phyloP scores from a whole-genome alignment of 495 filamentous ascomycete species.

The Tuber magnatum region DNA sequence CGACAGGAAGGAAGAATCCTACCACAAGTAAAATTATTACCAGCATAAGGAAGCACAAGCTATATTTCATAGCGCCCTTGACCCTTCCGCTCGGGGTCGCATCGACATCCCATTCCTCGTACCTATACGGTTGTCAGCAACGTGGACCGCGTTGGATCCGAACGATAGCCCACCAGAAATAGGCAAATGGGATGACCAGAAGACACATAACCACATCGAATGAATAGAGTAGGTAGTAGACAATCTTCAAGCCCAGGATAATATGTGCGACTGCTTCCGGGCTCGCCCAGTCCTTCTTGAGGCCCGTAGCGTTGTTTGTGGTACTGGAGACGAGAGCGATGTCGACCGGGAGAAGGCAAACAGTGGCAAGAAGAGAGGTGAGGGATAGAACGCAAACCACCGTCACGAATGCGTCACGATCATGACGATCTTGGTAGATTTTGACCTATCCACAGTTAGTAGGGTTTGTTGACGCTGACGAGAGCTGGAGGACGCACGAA shows the following conservation, averaged over 20 bases:
- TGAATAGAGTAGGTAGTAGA: constrained; percentile 90
- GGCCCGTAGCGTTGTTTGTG: constrained; percentile 62
- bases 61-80: constrained; percentile 84
- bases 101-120: constrained; percentile 65
- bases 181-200: constrained; percentile 84
- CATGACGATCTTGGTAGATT: constrained; percentile 76
- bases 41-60: constrained; percentile 70
- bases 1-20: constrained; percentile 84
- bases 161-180: constrained; percentile 65
- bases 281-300: constrained; percentile 90
- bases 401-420: constrained; percentile 72
- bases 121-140: constrained; percentile 24
- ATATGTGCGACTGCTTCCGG: constrained; percentile 69
- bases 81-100: constrained; percentile 72
- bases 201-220: constrained; percentile 87
- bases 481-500: constrained; percentile 28
- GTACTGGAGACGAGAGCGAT: constrained; percentile 90
- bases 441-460: constrained; percentile 33
- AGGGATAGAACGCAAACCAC: constrained; percentile 77
- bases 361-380: constrained; percentile 78
- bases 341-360: constrained; percentile 88
- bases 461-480: not conserved
- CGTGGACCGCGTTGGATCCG: not conserved
- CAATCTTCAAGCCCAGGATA: constrained; percentile 66
- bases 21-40: constrained; percentile 77